Conservation (phyloP, 495 filamentous ascomycete genomes). For the Daldinia caldariorum region DNA sequence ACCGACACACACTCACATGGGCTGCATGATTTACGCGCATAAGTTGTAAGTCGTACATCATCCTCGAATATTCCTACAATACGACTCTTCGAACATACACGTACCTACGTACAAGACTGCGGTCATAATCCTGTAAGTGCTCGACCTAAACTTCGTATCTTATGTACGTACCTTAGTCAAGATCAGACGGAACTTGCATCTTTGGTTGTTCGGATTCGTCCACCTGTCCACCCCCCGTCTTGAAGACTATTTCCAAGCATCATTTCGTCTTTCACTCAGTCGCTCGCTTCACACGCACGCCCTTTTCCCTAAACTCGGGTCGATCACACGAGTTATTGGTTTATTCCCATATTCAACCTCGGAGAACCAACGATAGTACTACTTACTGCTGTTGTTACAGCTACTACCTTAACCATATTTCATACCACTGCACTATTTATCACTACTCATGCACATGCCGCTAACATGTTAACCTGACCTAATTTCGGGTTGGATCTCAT, state of each 20-base stretch:
- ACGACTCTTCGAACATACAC: conserved; percentile 14
- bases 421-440: neutral
- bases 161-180: conserved; percentile 43
- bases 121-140: conserved; percentile 39
- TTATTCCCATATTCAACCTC: neutral
- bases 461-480: neutral
- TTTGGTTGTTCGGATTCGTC: conserved; percentile 32
- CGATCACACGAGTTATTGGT: conserved; percentile 1
- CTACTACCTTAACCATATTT: no score
- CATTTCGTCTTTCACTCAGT: neutral
- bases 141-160: conserved; percentile 26
- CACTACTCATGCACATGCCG: neutral
- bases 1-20: conserved; percentile 1
- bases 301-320: neutral
- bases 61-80: conserved; percentile 22
- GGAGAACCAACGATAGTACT: neutral
- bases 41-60: conserved; percentile 22
- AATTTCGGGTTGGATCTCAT: conserved; percentile 6
- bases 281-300: no score
- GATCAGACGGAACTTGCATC: conserved; percentile 5
- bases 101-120: conserved; percentile 4
- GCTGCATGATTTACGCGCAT: conserved; percentile 19
- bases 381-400: no score
- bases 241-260: conserved; percentile 3
- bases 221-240: conserved; percentile 12